Evolutionary conservation across 495 filamentous ascomycete genomes (phyloP).

Genomic region (Tuber microsphaerosporum): DNA sequence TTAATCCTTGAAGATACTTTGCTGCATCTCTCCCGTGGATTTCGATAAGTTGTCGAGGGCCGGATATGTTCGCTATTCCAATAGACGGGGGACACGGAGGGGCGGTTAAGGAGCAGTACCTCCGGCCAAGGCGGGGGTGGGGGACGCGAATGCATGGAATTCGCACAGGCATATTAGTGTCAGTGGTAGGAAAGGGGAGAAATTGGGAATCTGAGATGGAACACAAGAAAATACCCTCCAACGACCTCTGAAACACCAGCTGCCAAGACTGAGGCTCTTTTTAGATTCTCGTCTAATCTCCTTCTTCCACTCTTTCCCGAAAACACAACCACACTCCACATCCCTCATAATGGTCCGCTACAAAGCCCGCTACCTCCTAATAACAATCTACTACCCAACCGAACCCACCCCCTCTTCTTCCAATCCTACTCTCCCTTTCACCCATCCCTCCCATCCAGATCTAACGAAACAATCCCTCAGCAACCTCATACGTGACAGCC

Average conservation of each 20-base stretch:
- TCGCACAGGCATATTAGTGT: background rate
- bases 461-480: conserved; percentile 59
- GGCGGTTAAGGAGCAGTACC: background rate
- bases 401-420: conserved; percentile 41
- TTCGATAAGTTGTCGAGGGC: conserved; percentile 67
- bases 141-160: background rate
- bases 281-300: background rate
- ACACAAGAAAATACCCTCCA: background rate
- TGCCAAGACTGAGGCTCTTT: background rate
- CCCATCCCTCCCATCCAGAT: conserved; percentile 39
- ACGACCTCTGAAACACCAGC: background rate
- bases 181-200: background rate
- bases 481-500: conserved; percentile 59
- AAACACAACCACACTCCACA: background rate
- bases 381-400: conserved; percentile 82
- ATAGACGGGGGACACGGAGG: conserved; percentile 43
- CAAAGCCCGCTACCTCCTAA: conserved; percentile 88
- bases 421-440: conserved; percentile 30
- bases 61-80: conserved; percentile 51
- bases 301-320: background rate
- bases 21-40: conserved; percentile 70
- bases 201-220: background rate
- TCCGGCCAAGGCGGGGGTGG: background rate
- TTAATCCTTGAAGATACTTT: conserved; percentile 78
- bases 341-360: conserved; percentile 73